A percentile compares a stretch with the other conserved stretches of the same genome.
Conservation (phyloP, 768 basidiomycete species). For the Galerina sulciceps region DNA sequence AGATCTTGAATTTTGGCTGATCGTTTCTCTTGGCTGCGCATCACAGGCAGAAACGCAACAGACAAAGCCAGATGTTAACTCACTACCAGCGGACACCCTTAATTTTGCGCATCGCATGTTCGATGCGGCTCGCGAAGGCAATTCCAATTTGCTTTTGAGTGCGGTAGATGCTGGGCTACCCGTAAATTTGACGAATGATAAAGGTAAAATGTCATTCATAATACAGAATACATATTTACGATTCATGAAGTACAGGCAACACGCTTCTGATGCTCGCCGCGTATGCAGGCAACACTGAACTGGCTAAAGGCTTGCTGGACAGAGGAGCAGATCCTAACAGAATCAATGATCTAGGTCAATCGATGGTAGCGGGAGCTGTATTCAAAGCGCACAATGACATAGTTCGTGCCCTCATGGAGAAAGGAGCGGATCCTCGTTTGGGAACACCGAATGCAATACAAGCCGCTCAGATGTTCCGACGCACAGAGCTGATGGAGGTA, state of each 20-base stretch:
- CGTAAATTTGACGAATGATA: slow-evolving; percentile 70
- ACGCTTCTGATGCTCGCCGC: slow-evolving; percentile 81
- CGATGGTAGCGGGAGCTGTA: slow-evolving; percentile 76
- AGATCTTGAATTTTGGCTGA: no score
- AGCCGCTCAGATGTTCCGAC: slow-evolving; percentile 69
- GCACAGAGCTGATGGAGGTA: slow-evolving; percentile 55
- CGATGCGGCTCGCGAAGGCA: slow-evolving; percentile 69
- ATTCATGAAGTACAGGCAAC: slow-evolving; percentile 54
- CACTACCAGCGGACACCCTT: slow-evolving; percentile 46
- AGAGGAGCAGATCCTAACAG: slow-evolving; percentile 69
- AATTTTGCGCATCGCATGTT: slow-evolving; percentile 75
- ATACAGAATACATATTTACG: background rate
- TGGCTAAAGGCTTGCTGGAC: slow-evolving; percentile 55
- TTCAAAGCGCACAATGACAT: slow-evolving; percentile 75
- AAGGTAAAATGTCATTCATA: slow-evolving; percentile 42
- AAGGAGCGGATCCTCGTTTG: slow-evolving; percentile 64
- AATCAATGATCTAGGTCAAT: slow-evolving; percentile 73
- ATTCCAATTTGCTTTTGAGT: slow-evolving; percentile 52
- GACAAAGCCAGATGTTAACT: slow-evolving; percentile 11
- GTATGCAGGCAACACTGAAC: slow-evolving; percentile 66
- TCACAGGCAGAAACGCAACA: background rate
- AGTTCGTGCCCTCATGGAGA: slow-evolving; percentile 56
- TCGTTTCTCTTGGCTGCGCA: no score
- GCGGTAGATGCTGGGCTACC: slow-evolving; percentile 75
- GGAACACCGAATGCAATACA: slow-evolving; percentile 75